Percentiles rank a stretch among this genome's conserved stretches.
phyloP scores from a whole-genome alignment of 2,329 filamentous ascomycete genomes.

The Cadophora sp. region DNA sequence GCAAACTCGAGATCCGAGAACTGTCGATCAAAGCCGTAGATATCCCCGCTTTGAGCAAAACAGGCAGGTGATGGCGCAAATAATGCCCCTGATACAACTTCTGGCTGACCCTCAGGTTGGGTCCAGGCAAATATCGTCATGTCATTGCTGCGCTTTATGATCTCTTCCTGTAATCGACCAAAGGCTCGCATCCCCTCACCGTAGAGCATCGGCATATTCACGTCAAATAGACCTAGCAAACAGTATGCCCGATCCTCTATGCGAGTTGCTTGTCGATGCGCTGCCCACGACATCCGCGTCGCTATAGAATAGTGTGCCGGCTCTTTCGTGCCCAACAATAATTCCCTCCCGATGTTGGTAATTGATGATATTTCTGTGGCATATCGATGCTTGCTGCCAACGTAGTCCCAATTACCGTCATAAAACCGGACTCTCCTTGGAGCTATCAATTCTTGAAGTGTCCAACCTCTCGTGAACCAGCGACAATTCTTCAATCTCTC shows the following conservation, averaged over 20 bases:
- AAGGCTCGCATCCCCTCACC: conserved; percentile 48
- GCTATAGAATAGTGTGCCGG: conserved; percentile 44
- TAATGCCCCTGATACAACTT: background rate
- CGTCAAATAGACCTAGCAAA: conserved; percentile 47
- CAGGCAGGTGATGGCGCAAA: conserved; percentile 13
- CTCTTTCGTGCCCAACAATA: conserved; percentile 27
- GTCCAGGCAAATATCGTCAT: conserved; percentile 47
- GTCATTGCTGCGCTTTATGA: conserved; percentile 46
- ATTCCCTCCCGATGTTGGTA: conserved; percentile 42
- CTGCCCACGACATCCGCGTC: conserved; percentile 48
- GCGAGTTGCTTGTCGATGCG: conserved; percentile 43
- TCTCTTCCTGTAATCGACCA: conserved; percentile 47
- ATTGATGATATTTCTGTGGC: conserved; percentile 35
- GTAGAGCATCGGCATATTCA: conserved; percentile 49
- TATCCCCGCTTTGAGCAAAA: background rate
- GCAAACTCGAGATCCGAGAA: conserved; percentile 9
- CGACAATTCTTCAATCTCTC: conserved; percentile 17
- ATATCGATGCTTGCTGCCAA: conserved; percentile 35
- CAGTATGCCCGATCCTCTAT: conserved; percentile 48
- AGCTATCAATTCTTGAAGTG: conserved; percentile 32
- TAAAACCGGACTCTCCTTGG: conserved; percentile 38
- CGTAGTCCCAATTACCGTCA: conserved; percentile 33
- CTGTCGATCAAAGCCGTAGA: background rate
- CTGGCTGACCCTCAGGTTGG: background rate
- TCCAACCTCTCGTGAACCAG: conserved; percentile 32